Base-by-base conservation (phyloP, 495 filamentous ascomycete genomes). In the Penicillium malachiteum region DNA sequence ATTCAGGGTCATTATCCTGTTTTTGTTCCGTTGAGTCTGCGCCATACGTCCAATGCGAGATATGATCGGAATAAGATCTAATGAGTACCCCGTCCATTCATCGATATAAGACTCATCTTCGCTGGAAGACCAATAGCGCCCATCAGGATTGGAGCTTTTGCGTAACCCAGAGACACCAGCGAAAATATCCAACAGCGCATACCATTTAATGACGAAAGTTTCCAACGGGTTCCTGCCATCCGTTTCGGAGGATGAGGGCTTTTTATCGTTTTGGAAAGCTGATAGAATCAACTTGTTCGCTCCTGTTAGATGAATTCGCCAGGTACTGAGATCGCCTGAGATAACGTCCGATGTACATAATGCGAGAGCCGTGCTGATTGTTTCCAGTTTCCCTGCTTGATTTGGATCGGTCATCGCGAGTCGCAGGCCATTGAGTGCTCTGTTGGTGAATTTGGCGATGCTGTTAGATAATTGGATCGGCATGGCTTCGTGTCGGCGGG, bases 331-430 rank as follows among this genome's bases (percentile, higher is more conserved):
- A 39, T 44, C 51, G 33, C 51, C 51, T 13, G 41, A 46, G 18
- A 54, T 54, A n/a, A 54, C 51, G 32, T 54, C 51, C 26, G 51
- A 54, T 14, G 51, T 54, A 40, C 51, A 54, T 37, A 54, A 21
- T 31, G 51, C 51, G 12, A 54, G 51, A 9, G 51, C 51, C 7
- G 51, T 54, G 42, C 41, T 54, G 34, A 54, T 34, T 4, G 51
- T 54, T 7, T 43, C 41, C 17, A 47, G 33, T 39, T 47, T 45
- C 8, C 42, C 34, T 40, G 51, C 51, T 44, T 54, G 41, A 5
- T 46, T 54, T 16, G 51, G 51, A 39, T 54, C 51, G 16, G 33
- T 32, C 51, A 54, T 54, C 18, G 51, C 51, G 13, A 17, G 16
- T 17, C 51, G 42, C 8, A 54, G 11, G 5, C 51, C 51, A 21